Evolutionary conservation across 202 grass and related monocot genomes (phyloP).

Genomic region (Dendrocalamus latiflorus): DNA sequence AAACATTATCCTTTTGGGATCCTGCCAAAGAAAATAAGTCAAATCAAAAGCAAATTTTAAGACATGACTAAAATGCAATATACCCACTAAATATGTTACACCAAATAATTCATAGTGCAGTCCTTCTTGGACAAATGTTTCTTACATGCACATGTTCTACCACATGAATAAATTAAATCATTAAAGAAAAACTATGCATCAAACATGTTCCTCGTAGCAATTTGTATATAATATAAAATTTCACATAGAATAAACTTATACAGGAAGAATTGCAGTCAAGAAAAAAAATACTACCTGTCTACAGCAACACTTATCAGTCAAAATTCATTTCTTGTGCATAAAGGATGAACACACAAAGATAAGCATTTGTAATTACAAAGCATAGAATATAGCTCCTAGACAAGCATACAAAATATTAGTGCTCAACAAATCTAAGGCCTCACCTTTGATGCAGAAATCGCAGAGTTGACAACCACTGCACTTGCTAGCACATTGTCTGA

Average conservation of each 20-base stretch:
- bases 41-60: too few species aligned
- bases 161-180: conserved; percentile 3
- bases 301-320: not conserved
- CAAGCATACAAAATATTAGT: not conserved
- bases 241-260: not conserved
- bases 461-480: too few species aligned
- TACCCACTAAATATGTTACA: conserved; percentile 3
- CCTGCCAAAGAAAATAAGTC: too few species aligned
- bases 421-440: not conserved
- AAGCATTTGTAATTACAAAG: not conserved
- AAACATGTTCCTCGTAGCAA: not conserved
- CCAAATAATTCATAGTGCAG: not conserved
- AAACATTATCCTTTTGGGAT: conserved; percentile 82
- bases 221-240: not conserved
- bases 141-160: not conserved
- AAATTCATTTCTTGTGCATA: not conserved
- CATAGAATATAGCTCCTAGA: not conserved
- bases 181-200: not conserved
- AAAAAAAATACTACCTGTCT: not conserved
- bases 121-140: not conserved
- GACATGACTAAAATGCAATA: not conserved
- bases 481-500: conserved; percentile 85
- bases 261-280: not conserved
- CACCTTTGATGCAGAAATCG: conserved; percentile 61
- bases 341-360: not conserved